A percentile compares a stretch with the other conserved stretches of the same genome.
These are phyloP conservation scores for Trichoderma sp. DNA, from an alignment of 2,329 filamentous ascomycete genomes.

Conservation along the genomic window DNA sequence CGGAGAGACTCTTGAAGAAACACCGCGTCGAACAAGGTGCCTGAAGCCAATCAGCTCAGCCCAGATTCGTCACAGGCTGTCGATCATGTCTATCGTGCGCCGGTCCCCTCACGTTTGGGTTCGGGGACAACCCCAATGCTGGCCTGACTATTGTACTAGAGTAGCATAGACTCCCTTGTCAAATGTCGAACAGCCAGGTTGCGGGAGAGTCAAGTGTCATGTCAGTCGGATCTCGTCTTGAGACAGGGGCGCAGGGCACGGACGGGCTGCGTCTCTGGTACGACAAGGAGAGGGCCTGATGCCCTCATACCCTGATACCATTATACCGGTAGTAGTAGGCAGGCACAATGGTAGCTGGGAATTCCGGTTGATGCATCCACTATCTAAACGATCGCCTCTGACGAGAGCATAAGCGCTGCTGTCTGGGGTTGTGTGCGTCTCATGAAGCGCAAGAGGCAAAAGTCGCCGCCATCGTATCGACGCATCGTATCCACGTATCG, in stretches of 20 bases:
- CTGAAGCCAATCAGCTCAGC: background rate
- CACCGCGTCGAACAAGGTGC: background rate
- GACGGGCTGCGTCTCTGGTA: background rate
- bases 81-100: conserved; percentile 14
- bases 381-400: background rate
- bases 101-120: conserved; percentile 10
- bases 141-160: background rate
- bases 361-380: too few species aligned
- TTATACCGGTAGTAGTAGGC: too few species aligned
- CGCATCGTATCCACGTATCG: background rate
- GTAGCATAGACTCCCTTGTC: conserved; percentile 4
- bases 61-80: conserved; percentile 6
- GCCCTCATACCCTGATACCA: background rate
- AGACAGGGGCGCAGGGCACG: conserved; percentile 11
- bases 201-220: conserved; percentile 7
- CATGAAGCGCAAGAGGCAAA: background rate
- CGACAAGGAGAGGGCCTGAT: background rate
- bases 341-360: background rate
- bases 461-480: background rate
- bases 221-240: conserved; percentile 2
- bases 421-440: background rate
- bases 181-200: background rate
- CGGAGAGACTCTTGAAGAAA: background rate
- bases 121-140: conserved; percentile 3
- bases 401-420: background rate